Base-by-base conservation (phyloP, 2,329 filamentous ascomycete genomes). In the Aspergillus pseudotamarii region DNA sequence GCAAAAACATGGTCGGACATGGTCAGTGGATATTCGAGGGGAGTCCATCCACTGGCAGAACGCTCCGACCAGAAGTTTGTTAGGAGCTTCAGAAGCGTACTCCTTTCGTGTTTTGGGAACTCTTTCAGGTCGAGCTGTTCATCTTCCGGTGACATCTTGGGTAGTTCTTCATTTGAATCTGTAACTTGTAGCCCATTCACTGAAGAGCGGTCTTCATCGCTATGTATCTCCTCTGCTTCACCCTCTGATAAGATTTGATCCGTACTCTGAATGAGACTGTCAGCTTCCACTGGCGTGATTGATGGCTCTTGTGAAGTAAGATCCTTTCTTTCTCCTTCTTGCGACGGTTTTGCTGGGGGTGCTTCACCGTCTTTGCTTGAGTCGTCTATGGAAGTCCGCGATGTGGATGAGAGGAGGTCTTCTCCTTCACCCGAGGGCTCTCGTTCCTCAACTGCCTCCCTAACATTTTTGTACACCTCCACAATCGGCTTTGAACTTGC, bases 51-150 rank as follows among this genome's bases (percentile, higher is more conserved):
- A 76, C 93, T 97, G 28, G 96, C 93, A 55, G 95, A 98, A 59
- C 95, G 88, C 78, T 99, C 96, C 2, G 95, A 96, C 95, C 95
- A 99, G 78, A 99, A 99, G 72, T 94, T 97, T 19, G 93, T 95
- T 53, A 99, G 84, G 82, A 97, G 93, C 75, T 96, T 97, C 87
- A 99, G 91, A 68, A 98, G 82, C 53, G 93, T 97, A 62, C 89
- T 94, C 77, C 94, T 95, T 74, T 97, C 93, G 73, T 98, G 93
- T 72, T 93, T 97, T 1, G 93, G 93, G 14, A 99, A 84, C 69
- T 96, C 93, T 58, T 88, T 88, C 57, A 85, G 79, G 64, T 89
- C 86, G 10, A 88, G 77, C 38, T 83, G 81, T 16, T 83, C 82
- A 67, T 87, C 82, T 65, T 86, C 82, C 57, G 86, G 77, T 43